These are phyloP conservation scores for Phytophthora megakarya DNA, from an alignment of 352 stramenopile species.

Conservation along the genomic window DNA sequence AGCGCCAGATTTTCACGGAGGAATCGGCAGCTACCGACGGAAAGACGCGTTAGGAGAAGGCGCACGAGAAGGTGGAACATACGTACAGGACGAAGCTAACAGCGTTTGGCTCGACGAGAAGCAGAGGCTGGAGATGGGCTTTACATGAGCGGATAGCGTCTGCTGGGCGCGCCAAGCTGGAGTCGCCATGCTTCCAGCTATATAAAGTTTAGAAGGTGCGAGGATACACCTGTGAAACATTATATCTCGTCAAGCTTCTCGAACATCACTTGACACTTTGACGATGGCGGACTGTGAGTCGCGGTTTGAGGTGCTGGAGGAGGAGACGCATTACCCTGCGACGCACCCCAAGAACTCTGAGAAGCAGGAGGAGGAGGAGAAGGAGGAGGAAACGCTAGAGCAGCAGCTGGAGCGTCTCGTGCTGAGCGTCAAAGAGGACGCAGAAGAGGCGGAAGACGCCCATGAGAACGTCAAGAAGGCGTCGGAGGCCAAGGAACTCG, in stretches of 20 bases:
- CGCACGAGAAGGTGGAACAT: not conserved
- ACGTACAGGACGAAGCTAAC: constrained; percentile 72
- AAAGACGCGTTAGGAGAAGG: not conserved
- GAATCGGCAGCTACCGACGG: constrained; percentile 62
- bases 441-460: constrained; percentile 23
- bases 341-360: constrained; percentile 37
- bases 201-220: too few species aligned
- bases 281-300: constrained; percentile 38
- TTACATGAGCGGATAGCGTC: constrained; percentile 52
- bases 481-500: constrained; percentile 80
- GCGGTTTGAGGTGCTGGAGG: constrained; percentile 87
- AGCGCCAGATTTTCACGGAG: constrained; percentile 79
- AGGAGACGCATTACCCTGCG: constrained; percentile 79
- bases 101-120: constrained; percentile 62
- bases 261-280: constrained; percentile 20
- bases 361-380: constrained; percentile 23
- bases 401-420: constrained; percentile 62
- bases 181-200: not conserved
- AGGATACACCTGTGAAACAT: not conserved
- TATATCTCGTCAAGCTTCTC: constrained; percentile 13
- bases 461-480: constrained; percentile 65
- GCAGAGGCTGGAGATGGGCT: constrained; percentile 76
- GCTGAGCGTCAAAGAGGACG: constrained; percentile 42
- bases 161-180: constrained; percentile 21
- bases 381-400: constrained; percentile 67